Percentiles rank a stretch among this genome's conserved stretches.
These are phyloP conservation scores for Ascochyta fabae DNA, from an alignment of 2,329 filamentous ascomycete species.

Conservation along the genomic window DNA sequence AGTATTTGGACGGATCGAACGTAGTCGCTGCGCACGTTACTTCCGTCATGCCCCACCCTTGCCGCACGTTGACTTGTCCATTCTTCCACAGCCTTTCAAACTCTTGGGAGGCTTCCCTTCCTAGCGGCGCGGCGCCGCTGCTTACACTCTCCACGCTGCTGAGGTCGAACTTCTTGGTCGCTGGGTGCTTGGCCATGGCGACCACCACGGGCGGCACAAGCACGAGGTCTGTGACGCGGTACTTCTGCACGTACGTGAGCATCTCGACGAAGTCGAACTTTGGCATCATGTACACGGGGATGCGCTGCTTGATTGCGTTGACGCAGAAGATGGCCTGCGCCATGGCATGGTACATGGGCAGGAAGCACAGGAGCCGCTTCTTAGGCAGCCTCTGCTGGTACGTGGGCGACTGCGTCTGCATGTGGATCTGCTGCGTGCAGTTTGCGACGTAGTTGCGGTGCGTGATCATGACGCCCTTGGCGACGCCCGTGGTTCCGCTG, in stretches of 20 bases:
- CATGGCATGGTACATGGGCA: constrained; percentile 66
- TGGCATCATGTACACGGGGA: constrained; percentile 79
- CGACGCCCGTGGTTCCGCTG: constrained; percentile 78
- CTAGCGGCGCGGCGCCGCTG: constrained; percentile 72
- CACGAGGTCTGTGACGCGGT: constrained; percentile 69
- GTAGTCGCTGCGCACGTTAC: constrained; percentile 72
- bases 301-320: constrained; percentile 60
- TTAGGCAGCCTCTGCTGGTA: constrained; percentile 53
- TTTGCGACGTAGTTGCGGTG: constrained; percentile 80
- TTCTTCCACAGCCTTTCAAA: constrained; percentile 63
- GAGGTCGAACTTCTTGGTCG: constrained; percentile 70
- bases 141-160: constrained; percentile 66
- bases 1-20: constrained; percentile 64
- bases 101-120: constrained; percentile 54
- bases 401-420: constrained; percentile 56
- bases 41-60: constrained; percentile 92
- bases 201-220: constrained; percentile 80
- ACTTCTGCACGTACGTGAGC: constrained; percentile 71
- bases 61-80: constrained; percentile 61
- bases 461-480: constrained; percentile 84
- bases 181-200: constrained; percentile 73
- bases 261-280: constrained; percentile 77
- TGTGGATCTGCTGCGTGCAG: constrained; percentile 63
- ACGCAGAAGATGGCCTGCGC: constrained; percentile 73
- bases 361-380: constrained; percentile 66